A percentile compares a stretch with the other conserved stretches of the same genome.
These are phyloP conservation scores for Artemisia annua DNA, from an alignment of 129 eudicot species.

Conservation along the genomic window DNA sequence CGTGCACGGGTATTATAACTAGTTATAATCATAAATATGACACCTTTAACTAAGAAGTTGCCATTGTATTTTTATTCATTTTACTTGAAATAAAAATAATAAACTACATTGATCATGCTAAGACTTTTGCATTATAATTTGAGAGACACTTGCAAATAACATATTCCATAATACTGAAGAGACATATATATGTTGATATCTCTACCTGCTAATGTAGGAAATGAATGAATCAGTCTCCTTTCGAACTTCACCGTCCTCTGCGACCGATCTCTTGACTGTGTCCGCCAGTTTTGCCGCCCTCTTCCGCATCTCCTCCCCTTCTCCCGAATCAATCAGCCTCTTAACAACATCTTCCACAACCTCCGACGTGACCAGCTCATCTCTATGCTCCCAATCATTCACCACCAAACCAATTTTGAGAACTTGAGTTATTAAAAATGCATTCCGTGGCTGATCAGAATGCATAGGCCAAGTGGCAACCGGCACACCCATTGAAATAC, in stretches of 20 bases:
- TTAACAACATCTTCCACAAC: constrained; percentile 24
- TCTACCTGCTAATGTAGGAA: constrained; percentile 11
- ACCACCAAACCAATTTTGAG: constrained; percentile 34
- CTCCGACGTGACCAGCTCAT: constrained; percentile 26
- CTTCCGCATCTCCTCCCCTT: constrained; percentile 40
- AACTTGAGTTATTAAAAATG: constrained; percentile 21
- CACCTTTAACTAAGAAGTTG: too few species aligned
- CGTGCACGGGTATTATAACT: too few species aligned
- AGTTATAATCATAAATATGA: too few species aligned
- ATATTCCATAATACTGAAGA: too few species aligned
- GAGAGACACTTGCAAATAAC: too few species aligned
- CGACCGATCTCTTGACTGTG: constrained; percentile 21
- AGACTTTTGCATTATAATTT: too few species aligned
- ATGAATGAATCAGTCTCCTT: constrained; percentile 36
- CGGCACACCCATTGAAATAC: constrained; percentile 43
- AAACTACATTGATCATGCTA: too few species aligned
- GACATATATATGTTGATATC: too few species aligned
- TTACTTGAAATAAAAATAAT: too few species aligned
- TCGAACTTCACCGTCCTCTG: constrained; percentile 22
- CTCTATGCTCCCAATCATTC: constrained; percentile 37
- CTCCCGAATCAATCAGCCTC: constrained; percentile 29
- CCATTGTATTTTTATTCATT: too few species aligned
- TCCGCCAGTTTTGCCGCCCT: constrained; percentile 32
- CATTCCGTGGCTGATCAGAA: constrained; percentile 45
- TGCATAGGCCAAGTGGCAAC: constrained; percentile 51